A percentile compares a stretch with the other conserved stretches of the same genome.
phyloP scores from a whole-genome alignment of 352 stramenopile genomes.

The Pythium sp. region DNA sequence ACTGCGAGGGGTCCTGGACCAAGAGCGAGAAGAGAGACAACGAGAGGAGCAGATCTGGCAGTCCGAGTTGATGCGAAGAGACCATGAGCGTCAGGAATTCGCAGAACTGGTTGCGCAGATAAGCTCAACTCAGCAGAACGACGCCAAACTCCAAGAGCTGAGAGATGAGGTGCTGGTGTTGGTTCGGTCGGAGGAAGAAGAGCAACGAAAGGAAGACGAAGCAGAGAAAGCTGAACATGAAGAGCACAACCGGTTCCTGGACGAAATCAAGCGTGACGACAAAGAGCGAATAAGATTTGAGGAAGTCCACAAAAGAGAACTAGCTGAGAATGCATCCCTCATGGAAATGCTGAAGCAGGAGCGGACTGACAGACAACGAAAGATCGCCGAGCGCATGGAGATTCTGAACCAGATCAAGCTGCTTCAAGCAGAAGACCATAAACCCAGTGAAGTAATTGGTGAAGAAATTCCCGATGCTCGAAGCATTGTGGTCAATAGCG shows the following conservation, averaged over 20 bases:
- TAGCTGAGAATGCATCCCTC: neutral
- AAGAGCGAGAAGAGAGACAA: neutral
- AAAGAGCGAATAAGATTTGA: neutral
- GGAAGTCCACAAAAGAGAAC: neutral
- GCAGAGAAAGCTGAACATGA: neutral
- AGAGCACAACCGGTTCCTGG: neutral
- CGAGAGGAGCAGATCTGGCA: neutral
- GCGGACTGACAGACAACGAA: neutral
- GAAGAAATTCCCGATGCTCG: neutral
- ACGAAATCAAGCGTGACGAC: neutral
- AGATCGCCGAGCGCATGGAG: neutral
- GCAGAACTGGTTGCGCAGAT: neutral
- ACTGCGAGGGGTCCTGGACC: neutral
- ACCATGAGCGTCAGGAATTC: neutral
- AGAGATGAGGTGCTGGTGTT: neutral
- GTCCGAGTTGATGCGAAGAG: neutral
- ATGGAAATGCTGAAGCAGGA: neutral
- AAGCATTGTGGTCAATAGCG: too few species aligned
- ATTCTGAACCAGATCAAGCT: neutral
- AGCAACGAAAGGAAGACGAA: neutral
- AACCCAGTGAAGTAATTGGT: neutral
- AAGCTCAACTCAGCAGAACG: neutral
- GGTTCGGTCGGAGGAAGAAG: slow-evolving; percentile 1
- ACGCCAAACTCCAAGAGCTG: neutral
- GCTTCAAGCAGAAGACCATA: neutral